Percentiles rank a stretch among this genome's conserved stretches.
These are phyloP conservation scores for Pleurotus sapidus DNA, from an alignment of 768 basidiomycete species.

Conservation along the genomic window DNA sequence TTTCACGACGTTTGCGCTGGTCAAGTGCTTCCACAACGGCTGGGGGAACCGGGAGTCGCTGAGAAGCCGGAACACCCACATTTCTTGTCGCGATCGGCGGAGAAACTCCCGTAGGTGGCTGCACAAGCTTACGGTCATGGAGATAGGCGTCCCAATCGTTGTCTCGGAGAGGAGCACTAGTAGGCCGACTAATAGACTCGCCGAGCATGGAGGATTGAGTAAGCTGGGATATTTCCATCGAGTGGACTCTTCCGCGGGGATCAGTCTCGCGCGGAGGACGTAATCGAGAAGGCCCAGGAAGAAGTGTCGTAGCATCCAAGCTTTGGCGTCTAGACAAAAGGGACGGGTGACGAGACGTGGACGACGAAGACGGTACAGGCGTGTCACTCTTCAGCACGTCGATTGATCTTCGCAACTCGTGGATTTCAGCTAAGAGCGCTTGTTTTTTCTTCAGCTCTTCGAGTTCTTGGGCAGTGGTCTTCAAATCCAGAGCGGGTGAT, in stretches of 20 bases:
- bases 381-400: slow-evolving; percentile 72
- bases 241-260: slow-evolving; percentile 67
- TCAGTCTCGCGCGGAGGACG: slow-evolving; percentile 69
- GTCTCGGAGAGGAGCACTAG: slow-evolving; percentile 69
- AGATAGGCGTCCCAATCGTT: slow-evolving; percentile 89
- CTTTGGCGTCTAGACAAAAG: slow-evolving; percentile 68
- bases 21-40: slow-evolving; percentile 76
- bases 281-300: slow-evolving; percentile 49
- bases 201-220: slow-evolving; percentile 41
- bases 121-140: slow-evolving; percentile 78
- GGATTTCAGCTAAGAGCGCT: slow-evolving; percentile 72
- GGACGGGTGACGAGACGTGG: slow-evolving; percentile 63
- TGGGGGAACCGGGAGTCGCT: slow-evolving; percentile 56
- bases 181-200: slow-evolving; percentile 63
- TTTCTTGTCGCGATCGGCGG: slow-evolving; percentile 73
- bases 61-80: slow-evolving; percentile 23
- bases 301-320: slow-evolving; percentile 55
- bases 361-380: slow-evolving; percentile 59
- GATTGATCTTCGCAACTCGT: slow-evolving; percentile 76
- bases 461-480: slow-evolving; percentile 38
- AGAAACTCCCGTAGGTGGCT: slow-evolving; percentile 78
- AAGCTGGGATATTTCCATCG: slow-evolving; percentile 63
- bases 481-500: slow-evolving; percentile 14
- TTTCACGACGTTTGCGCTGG: slow-evolving; percentile 71
- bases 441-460: slow-evolving; percentile 68